Evolutionary conservation across 306 rosid species (phyloP), one percentile per base, ranked within the genome.

Genomic region (Dryas octopetala): DNA sequence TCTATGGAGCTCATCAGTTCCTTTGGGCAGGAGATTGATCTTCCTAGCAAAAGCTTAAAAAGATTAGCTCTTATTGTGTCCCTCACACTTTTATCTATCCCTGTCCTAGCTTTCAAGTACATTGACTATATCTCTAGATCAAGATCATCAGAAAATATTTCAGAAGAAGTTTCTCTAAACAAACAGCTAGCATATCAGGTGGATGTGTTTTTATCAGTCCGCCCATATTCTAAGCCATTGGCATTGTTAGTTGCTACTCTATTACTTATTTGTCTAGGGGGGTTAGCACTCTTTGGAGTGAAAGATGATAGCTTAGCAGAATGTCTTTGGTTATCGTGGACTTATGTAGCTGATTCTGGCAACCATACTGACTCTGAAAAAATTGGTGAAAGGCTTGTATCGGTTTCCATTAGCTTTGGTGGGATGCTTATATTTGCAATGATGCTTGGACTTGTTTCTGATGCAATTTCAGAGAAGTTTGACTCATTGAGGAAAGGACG

Each of bases 391-490:
- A 90, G 90, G 85, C 81, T 93, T 49, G 98, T 90, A 77, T 93
- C 98, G 1, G 88, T 93, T 85, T 93, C 91, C 49, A 87, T 93
- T 80, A 90, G 96, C 87, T 90, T 93, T 76, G 98, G 97, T 4
- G 97, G 98, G 80, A 93, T 93, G 98, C 94, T 90, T 76, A 86
- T 93, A 74, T 93, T 93, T 85, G 98, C 98, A 71, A 93, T 93
- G 97, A 89, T 93, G 98, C 98, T 90, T 82, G 98, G 98, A 57
- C 95, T 93, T 66, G 98, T 93, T 52, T 90, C 98, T 13, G 98
- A 93, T 83, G 82, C 96, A 65, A 93, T 93, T 77, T 90, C 95
- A 26, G 97, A 89, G 86, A 93, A 90, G 81, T 89, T 93, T 57
- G 98, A 93, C 78, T 93, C 98, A 1, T 82, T 93, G 78, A 90